Conservation (phyloP, 257 asterid species). For the Rehmannia glutinosa region DNA sequence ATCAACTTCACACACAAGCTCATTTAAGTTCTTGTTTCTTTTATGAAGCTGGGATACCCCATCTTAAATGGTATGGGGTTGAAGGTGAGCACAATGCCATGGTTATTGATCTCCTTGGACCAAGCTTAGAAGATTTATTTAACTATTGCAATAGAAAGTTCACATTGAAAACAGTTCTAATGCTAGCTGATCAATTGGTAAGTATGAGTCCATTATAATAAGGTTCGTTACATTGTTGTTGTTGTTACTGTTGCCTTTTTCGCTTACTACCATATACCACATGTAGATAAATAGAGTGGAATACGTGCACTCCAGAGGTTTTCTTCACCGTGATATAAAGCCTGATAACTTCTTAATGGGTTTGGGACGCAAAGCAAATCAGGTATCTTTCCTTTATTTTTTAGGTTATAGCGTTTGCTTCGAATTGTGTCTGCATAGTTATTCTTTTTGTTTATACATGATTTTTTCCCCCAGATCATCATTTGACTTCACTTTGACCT, state of each 20-base stretch:
- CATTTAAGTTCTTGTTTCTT: conserved; percentile 11
- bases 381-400: conserved; percentile 35
- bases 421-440: neutral
- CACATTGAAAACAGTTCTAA: conserved; percentile 72
- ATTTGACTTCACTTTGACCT: neutral
- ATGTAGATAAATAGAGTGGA: conserved; percentile 74
- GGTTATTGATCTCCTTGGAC: conserved; percentile 92
- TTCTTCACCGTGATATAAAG: conserved; percentile 94
- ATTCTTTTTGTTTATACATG: neutral
- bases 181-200: conserved; percentile 91
- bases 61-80: conserved; percentile 83
- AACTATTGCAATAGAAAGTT: conserved; percentile 81
- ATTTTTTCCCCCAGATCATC: too few species aligned
- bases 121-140: conserved; percentile 83
- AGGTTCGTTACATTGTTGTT: neutral
- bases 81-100: conserved; percentile 86
- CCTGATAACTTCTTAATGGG: conserved; percentile 97
- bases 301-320: conserved; percentile 82
- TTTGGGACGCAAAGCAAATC: conserved; percentile 88
- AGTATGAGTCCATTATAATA: conserved; percentile 23
- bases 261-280: neutral
- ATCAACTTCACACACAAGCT: neutral
- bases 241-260: conserved; percentile 1
- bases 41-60: conserved; percentile 78
- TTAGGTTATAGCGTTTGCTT: neutral